Evolutionary conservation across 2,329 filamentous ascomycete genomes (phyloP), one percentile per base, ranked within the genome.

Genomic region (Verticillium klebahnii): DNA sequence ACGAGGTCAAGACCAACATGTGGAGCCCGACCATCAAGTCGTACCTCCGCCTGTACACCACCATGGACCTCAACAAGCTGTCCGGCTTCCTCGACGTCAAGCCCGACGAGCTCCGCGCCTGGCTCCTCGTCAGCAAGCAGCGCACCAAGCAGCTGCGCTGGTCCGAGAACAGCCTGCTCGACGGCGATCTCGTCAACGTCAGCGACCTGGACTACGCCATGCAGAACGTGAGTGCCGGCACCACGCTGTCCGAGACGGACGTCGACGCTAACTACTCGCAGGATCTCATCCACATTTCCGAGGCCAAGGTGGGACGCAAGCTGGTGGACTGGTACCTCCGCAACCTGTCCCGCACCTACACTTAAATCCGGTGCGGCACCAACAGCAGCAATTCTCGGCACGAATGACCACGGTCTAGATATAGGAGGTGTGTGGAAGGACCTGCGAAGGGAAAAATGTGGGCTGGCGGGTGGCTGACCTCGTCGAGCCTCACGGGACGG

Each of bases 1-100:
- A 97, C 70, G 95, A 99, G 83, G 94, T 99, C 78, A 97, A 96
- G 88, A 97, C 92, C 80, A 98, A 96, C 80, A 95, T 99, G 87
- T 96, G 88, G 88, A 94, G 92, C 76, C 95, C 95, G 55, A 97
- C 93, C 56, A 91, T 99, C 76, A 97, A 96, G 85, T 97, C 93
- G 65, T 99, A 99, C 83, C 87, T 99, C 69, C 95, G 96, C 76
- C 90, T 99, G 61, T 99, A 99, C 87, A 98, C 95, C 56, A 99
- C 95, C 69, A 98, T 99, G 94, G 95, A 99, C 73, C 84, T 99
- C 66, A 95, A 94, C 83, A 99, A 99, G 83, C 88, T 99, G 65
- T 92, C 95, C 65, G 93, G 93, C 64, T 99, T 99, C 87, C 85
- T 99, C 61, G 95, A 98, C 72, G 92, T 97, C 63, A 89, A 97